Base-by-base conservation (phyloP, 768 basidiomycete genomes). In the Russula brevipes region DNA sequence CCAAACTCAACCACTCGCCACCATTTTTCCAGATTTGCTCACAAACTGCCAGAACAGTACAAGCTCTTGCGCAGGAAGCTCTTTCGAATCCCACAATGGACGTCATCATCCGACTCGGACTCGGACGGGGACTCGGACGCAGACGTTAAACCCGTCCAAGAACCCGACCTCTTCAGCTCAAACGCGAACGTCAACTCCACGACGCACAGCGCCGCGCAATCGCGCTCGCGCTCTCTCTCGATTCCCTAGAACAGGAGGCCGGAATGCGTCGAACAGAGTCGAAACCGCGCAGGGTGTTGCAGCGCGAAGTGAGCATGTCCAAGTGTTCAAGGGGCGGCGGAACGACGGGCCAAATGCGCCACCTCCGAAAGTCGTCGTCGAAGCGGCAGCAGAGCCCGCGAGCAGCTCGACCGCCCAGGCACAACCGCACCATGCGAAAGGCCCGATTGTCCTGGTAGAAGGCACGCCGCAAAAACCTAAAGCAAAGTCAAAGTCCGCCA, bases 221-320 rank as follows among this genome's bases (percentile, higher is more conserved):
- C 72, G 16, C 72, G 72, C 57, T 73, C 74, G 16, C 71, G 71
- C 14, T 75, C 74, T 6, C 69, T 90, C 19, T 89, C 89, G 1
- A 72, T 87, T 84, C 88, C 0, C 79, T 91, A 5, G 84, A 85
- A 9, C 83, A 85, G 64, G 87, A 89, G 67, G 80, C 80, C 8
- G 76, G 74, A 39, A 70, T 73, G 17, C 74, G 76, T 46, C 74
- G 76, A n/a, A 72, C 70, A 3, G 67, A 68, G 46, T 61, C 65
- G 17, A 70, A 61, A 39, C 72, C 74, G 6, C 82, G 83, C 69
- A 83, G 82, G 65, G 74, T 81, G 1, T 73, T 89, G n/a, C 84
- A 79, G 61, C 80, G 87, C 38, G 88, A 91, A 70, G 78, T 90
- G 65, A 90, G 86, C 73, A 91, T 91, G 89, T 84, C 85, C 17